A percentile compares a stretch with the other conserved stretches of the same genome.
Evolutionary conservation across 164 flowering plant species (phyloP).

Genomic region (Pachysandra terminalis): DNA sequence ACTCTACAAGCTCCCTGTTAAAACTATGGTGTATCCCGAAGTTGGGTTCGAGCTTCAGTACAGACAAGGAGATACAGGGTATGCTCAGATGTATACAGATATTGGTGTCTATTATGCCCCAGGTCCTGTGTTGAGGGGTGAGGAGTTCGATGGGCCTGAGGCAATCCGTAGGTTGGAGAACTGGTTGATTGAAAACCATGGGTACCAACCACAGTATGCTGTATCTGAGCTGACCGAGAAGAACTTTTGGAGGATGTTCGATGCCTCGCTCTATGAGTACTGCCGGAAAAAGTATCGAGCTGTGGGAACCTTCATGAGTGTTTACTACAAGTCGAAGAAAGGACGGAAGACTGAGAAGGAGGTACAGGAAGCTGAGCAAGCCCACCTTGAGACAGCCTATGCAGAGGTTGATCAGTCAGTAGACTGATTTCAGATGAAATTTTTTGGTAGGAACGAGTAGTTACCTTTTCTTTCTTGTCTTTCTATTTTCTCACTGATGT

Average conservation of each 20-base stretch:
- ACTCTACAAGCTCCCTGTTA: constrained; percentile 75
- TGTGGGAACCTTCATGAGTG: constrained; percentile 95
- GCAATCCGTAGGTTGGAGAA: constrained; percentile 83
- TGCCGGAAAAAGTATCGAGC: constrained; percentile 85
- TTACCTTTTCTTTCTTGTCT: background rate
- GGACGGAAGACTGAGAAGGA: constrained; percentile 98
- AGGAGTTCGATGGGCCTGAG: constrained; percentile 82
- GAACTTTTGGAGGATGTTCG: constrained; percentile 98
- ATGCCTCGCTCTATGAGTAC: constrained; percentile 78
- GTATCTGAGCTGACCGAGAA: constrained; percentile 90
- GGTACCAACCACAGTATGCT: constrained; percentile 96
- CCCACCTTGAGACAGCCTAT: constrained; percentile 64
- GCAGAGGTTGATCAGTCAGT: constrained; percentile 52
- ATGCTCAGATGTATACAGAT: constrained; percentile 97
- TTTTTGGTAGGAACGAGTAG: background rate
- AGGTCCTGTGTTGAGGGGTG: constrained; percentile 92
- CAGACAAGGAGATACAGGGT: constrained; percentile 85
- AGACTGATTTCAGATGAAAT: background rate
- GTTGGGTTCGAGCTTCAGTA: constrained; percentile 78
- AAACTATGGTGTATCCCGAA: constrained; percentile 89
- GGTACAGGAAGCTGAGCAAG: constrained; percentile 94
- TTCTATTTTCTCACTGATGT: too few species aligned
- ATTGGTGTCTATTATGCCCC: constrained; percentile 94
- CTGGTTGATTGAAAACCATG: constrained; percentile 96
- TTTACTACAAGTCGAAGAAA: constrained; percentile 94